Conservation (phyloP, 1,284 basidiomycete species). For the Tilletiaria anomala region DNA sequence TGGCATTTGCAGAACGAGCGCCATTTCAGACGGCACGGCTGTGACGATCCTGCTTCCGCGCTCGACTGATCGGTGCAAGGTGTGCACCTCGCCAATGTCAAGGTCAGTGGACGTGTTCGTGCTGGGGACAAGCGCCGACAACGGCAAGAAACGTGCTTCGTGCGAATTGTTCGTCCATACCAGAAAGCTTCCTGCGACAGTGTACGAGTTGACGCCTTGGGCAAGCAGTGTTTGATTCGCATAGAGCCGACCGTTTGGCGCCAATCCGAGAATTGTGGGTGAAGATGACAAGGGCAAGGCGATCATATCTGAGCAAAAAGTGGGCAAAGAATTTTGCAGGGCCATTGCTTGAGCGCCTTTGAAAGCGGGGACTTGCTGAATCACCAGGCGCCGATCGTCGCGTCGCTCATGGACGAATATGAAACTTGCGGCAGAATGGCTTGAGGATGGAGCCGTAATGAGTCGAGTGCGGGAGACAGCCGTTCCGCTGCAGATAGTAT, state of each 20-base stretch:
- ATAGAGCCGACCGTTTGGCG: conserved; percentile 53
- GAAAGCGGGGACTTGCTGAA: no score
- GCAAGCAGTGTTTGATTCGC: conserved; percentile 45
- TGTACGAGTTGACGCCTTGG: conserved; percentile 62
- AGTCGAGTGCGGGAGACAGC: not conserved
- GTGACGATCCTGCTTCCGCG: conserved; percentile 33
- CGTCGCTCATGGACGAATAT: not conserved
- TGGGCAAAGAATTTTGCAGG: not conserved
- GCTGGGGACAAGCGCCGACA: conserved; percentile 23
- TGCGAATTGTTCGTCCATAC: conserved; percentile 78
- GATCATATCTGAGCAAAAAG: conserved; percentile 50
- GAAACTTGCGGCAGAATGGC: no score
- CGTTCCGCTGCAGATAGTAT: not conserved
- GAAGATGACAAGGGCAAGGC: conserved; percentile 1
- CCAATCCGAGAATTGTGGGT: conserved; percentile 49
- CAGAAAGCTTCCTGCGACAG: conserved; percentile 62
- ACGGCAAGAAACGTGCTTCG: conserved; percentile 60
- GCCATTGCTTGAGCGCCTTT: no score
- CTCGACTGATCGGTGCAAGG: conserved; percentile 28
- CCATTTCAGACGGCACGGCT: conserved; percentile 50
- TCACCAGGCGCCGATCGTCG: not conserved
- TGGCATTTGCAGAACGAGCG: conserved; percentile 76
- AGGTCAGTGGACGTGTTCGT: not conserved
- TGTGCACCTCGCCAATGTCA: not conserved
- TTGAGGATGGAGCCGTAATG: not conserved